Percentiles rank a stretch among this genome's conserved stretches.
Evolutionary conservation across 2,329 filamentous ascomycete species (phyloP).

Genomic region (Ophiocordyceps camponoti-saundersi): DNA sequence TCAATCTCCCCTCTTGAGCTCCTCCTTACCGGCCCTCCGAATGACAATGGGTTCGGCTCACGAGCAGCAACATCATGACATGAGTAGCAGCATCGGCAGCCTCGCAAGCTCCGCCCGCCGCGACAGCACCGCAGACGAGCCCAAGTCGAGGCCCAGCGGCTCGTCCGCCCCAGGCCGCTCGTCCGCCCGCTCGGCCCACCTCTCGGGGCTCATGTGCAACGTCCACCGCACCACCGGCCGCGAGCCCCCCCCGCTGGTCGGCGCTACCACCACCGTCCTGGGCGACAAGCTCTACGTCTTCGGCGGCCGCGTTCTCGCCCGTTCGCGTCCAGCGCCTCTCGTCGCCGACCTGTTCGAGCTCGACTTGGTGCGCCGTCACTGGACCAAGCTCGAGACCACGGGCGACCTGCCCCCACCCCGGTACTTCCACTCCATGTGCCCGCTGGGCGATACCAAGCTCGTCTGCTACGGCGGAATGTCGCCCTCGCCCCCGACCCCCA

Average conservation of each 20-base stretch:
- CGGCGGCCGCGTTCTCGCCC: constrained; percentile 73
- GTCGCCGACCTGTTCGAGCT: constrained; percentile 88
- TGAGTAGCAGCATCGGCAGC: constrained; percentile 30
- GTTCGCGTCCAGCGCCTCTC: constrained; percentile 61
- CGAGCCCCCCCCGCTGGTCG: constrained; percentile 81
- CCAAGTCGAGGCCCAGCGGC: neutral
- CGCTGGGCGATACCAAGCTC: constrained; percentile 84
- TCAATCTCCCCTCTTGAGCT: constrained; percentile 23
- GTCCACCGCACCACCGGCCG: constrained; percentile 75
- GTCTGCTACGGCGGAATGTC: constrained; percentile 99
- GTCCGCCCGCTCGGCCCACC: constrained; percentile 34
- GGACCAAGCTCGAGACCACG: constrained; percentile 71
- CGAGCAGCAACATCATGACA: constrained; percentile 18
- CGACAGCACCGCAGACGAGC: constrained; percentile 25
- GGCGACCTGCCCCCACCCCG: constrained; percentile 81
- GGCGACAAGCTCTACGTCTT: constrained; percentile 97
- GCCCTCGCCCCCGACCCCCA: constrained; percentile 21
- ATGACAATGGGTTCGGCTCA: constrained; percentile 22
- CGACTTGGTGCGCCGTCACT: constrained; percentile 79
- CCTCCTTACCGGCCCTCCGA: constrained; percentile 10
- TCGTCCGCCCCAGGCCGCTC: constrained; percentile 19
- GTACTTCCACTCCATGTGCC: constrained; percentile 95
- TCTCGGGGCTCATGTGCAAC: constrained; percentile 53
- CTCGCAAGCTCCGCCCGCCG: constrained; percentile 22
- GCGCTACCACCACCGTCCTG: constrained; percentile 85